Evolutionary conservation across 352 stramenopile species (phyloP), one percentile per base, ranked within the genome.

Genomic region (Albugo candida): DNA sequence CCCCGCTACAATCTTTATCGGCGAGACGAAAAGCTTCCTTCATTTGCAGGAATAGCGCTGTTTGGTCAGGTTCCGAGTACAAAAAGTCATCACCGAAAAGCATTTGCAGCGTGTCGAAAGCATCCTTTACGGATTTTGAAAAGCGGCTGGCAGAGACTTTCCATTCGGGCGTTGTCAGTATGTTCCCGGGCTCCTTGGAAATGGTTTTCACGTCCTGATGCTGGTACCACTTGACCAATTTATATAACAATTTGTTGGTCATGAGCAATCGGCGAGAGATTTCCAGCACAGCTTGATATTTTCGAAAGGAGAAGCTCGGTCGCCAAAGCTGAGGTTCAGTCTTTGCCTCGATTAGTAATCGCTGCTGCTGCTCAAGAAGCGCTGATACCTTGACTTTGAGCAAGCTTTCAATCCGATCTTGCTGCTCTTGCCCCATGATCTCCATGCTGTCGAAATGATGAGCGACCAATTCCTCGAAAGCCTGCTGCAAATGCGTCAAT

Each of bases 41-140:
- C 63, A 88, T 88, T 51, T 88, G 76, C 76, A 88, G 83, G 52
- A 86, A 88, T 45, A 88, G 57, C 12, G 76, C 76, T 0, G 76
- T 88, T 41, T 88, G 69, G 17, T 88, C 76, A 19, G 70, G 65
- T 31, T 88, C 69, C 0, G 76, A 69, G 53, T 85, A 88, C 39
- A 72, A 46, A 47, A 88, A 88, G 2, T 64, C 61, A 11, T 85
- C 70, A 19, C 73, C 60, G 43, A 88, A 88, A 4, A 88, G 60
- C 52, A 72, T 64, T 36, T 81, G 54, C 31, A 88, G 51, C 13
- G 76, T 88, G 24, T 72, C 56, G 47, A 88, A 88, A 0, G 68
- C 74, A 21, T 88, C 73, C 8, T 53, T 60, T 4, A 84, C 62
- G 2, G 70, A 60, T 1, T 55, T 60, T 38, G 62, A 48, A 47